phyloP scores from a whole-genome alignment of 108 stramenopile genomes.

The Chaetoceros muelleri region DNA sequence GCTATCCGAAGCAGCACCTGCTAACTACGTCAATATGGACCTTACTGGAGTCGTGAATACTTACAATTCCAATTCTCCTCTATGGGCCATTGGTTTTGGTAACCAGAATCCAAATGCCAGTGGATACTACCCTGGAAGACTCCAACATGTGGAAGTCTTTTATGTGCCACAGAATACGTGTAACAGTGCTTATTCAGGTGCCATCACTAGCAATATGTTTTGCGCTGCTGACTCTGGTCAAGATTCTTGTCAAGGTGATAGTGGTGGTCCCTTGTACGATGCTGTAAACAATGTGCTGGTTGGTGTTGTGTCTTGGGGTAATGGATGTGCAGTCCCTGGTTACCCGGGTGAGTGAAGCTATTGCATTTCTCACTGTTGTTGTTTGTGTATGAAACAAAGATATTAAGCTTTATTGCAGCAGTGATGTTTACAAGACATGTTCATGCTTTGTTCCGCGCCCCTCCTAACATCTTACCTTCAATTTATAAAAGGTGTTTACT shows the following conservation, averaged over 20 bases:
- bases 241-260: conserved; percentile 35
- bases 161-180: not conserved
- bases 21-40: not conserved
- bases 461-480: no score
- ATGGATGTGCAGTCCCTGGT: conserved; percentile 31
- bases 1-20: not conserved
- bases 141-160: not conserved
- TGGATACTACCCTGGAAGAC: not conserved
- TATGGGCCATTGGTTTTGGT: conserved; percentile 10
- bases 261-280: conserved; percentile 12
- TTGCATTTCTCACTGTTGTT: no score
- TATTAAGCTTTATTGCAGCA: no score
- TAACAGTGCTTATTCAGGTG: conserved; percentile 24
- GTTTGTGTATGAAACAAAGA: no score
- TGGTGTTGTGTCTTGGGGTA: conserved; percentile 45
- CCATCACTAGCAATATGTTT: conserved; percentile 35
- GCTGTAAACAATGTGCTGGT: conserved; percentile 23
- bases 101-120: conserved; percentile 5
- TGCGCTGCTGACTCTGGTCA: conserved; percentile 17
- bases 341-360: conserved; percentile 45
- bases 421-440: no score
- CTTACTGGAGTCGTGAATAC: not conserved
- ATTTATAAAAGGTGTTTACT: no score
- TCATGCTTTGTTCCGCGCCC: no score
- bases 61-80: not conserved